Conservation (phyloP, 495 filamentous ascomycete genomes). For the Penicillium canariense region DNA sequence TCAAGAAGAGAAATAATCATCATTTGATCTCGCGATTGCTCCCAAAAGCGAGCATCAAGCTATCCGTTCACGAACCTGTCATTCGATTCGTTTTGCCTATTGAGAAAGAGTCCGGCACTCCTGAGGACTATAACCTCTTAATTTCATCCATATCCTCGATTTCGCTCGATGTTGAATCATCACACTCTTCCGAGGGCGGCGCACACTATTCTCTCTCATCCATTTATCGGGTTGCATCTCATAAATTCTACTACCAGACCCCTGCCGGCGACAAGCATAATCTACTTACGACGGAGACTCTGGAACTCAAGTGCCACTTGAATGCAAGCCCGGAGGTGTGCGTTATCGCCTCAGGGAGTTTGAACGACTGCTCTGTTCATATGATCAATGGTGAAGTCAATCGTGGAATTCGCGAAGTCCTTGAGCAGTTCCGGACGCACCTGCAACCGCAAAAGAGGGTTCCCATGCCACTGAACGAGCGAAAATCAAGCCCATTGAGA, state of each 20-base stretch:
- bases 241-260: slow-evolving; percentile 95
- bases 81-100: slow-evolving; percentile 82
- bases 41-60: slow-evolving; percentile 91
- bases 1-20: slow-evolving; percentile 50
- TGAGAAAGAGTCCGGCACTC: slow-evolving; percentile 55
- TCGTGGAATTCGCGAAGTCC: slow-evolving; percentile 85
- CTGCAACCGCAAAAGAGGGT: slow-evolving; percentile 60
- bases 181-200: slow-evolving; percentile 82
- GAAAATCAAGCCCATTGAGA: slow-evolving; percentile 67
- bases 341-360: slow-evolving; percentile 72
- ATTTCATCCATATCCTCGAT: slow-evolving; percentile 92
- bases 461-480: slow-evolving; percentile 48
- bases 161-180: slow-evolving; percentile 88
- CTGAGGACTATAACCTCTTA: slow-evolving; percentile 83
- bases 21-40: slow-evolving; percentile 84
- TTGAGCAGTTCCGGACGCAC: slow-evolving; percentile 69
- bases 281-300: slow-evolving; percentile 75
- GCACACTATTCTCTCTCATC: slow-evolving; percentile 82
- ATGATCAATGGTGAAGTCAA: slow-evolving; percentile 91
- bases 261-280: slow-evolving; percentile 76
- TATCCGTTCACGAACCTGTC: slow-evolving; percentile 95
- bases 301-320: slow-evolving; percentile 82
- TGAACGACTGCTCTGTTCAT: slow-evolving; percentile 84
- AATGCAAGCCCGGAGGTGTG: slow-evolving; percentile 83
- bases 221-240: slow-evolving; percentile 76